Percentiles rank a stretch among this genome's conserved stretches.
Evolutionary conservation across 1,139 yeast species (phyloP).

Genomic region (Suhomyces yuchorum): DNA sequence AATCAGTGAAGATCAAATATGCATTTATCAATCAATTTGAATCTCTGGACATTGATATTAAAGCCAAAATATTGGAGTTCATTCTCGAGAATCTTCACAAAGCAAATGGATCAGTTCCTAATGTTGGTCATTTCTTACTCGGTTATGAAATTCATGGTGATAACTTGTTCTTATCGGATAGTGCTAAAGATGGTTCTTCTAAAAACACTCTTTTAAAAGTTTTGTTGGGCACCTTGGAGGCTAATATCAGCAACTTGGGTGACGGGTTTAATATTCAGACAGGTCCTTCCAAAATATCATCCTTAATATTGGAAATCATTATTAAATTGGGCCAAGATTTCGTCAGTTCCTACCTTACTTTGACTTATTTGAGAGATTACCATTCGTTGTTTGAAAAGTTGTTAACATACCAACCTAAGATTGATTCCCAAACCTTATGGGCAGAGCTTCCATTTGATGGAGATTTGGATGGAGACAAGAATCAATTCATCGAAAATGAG

Average conservation of each 20-base stretch:
- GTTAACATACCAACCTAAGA: conserved; percentile 56
- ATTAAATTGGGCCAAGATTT: conserved; percentile 60
- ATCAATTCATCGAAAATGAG: conserved; percentile 37
- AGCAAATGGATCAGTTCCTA: conserved; percentile 43
- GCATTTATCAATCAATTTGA: conserved; percentile 75
- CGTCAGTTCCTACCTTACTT: conserved; percentile 52
- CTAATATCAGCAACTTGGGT: conserved; percentile 47
- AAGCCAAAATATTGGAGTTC: conserved; percentile 64
- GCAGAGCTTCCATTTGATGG: conserved; percentile 47
- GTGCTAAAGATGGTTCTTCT: conserved; percentile 14
- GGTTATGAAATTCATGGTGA: conserved; percentile 58
- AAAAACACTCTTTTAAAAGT: conserved; percentile 55
- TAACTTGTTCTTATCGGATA: conserved; percentile 21
- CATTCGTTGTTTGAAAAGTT: conserved; percentile 53
- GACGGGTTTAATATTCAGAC: conserved; percentile 48
- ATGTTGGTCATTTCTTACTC: conserved; percentile 71
- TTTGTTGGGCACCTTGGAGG: conserved; percentile 50
- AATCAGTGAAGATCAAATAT: conserved; percentile 65
- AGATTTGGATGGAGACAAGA: conserved; percentile 32
- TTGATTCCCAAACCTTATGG: conserved; percentile 56
- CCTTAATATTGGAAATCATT: conserved; percentile 61
- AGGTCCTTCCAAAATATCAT: conserved; percentile 58
- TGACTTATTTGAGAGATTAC: conserved; percentile 52
- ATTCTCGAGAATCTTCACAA: conserved; percentile 51
- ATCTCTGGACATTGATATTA: conserved; percentile 38